Evolutionary conservation across 805 yeast genomes (phyloP), one percentile per base, ranked within the genome.

Genomic region (Barnettozyma sucrosica): DNA sequence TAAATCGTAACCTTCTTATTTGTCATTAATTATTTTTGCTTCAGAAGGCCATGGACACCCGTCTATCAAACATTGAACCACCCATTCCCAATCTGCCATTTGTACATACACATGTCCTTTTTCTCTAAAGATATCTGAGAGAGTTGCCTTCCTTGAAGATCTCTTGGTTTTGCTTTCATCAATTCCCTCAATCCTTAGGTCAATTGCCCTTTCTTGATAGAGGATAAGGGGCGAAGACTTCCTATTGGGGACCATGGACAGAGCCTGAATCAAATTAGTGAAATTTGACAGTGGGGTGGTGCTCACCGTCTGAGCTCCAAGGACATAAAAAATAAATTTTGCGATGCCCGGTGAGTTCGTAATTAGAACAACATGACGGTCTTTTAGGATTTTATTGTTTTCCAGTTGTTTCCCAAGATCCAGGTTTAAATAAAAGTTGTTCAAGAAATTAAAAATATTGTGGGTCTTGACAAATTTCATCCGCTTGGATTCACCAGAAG

Each of bases 401-500:
- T 52, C 51, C 0, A 75, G 52, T 52, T 82, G 89, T 3, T 64
- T 54, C 4, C 55, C 43, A 34, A 83, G 57, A 1, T 52, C 36
- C 0, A 42, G 41, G 0, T 69, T 69, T 0, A 46, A 40, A 2
- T 65, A 58, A 51, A 66, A 71, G 16, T 73, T 74, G 6, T 52
- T 52, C 26, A 70, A 56, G 59, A 75, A 83, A 39, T 53, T 57
- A 46, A 54, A 70, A 2, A 81, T 66, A 47, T 83, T 78, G 36
- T 71, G 58, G 41, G 86, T 79, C 54, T 72, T 75, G 1, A 73
- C 53, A 1, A 69, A 66, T 26, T 59, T 58, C 54, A 81, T 56
- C 14, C 69, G 54, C 30, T 64, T 64, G 40, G 89, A 81, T 32
- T 75, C 77, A 0, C 97, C 97, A 0, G 93, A 79, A 1, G 95